Evolutionary conservation across 805 yeast species (phyloP).

Genomic region (Yarrowia deformans): DNA sequence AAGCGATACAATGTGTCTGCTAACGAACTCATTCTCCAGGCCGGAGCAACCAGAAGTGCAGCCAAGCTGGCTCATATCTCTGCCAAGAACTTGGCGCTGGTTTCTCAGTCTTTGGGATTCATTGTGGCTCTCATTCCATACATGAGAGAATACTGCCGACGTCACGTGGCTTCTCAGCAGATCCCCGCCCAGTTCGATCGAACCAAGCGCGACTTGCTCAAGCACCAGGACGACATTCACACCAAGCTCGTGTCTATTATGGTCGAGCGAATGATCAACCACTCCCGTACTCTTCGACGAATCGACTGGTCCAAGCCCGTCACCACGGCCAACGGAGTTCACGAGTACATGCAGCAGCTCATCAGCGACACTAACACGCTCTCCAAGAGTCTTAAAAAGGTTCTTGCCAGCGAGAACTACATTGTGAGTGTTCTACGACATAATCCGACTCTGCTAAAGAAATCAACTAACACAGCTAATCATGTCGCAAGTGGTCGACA

Average conservation of each 20-base stretch:
- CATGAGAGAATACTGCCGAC: slow-evolving; percentile 48
- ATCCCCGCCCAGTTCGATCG: slow-evolving; percentile 52
- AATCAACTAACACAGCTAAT: slow-evolving; percentile 44
- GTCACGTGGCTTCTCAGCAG: slow-evolving; percentile 50
- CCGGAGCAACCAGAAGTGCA: slow-evolving; percentile 71
- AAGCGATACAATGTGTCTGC: slow-evolving; percentile 62
- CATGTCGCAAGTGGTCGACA: slow-evolving; percentile 54
- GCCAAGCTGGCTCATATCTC: slow-evolving; percentile 78
- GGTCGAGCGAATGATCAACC: slow-evolving; percentile 66
- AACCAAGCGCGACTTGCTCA: slow-evolving; percentile 56
- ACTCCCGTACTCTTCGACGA: slow-evolving; percentile 50
- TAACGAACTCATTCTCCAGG: slow-evolving; percentile 69
- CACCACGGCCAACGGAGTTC: slow-evolving; percentile 58
- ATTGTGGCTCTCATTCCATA: slow-evolving; percentile 54
- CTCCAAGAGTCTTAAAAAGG: slow-evolving; percentile 63
- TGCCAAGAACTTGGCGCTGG: slow-evolving; percentile 71
- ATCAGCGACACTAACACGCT: slow-evolving; percentile 73
- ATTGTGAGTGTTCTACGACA: slow-evolving; percentile 22
- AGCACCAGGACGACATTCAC: slow-evolving; percentile 69
- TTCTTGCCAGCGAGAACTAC: slow-evolving; percentile 61
- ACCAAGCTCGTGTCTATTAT: slow-evolving; percentile 71
- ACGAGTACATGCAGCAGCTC: slow-evolving; percentile 68
- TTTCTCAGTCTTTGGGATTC: slow-evolving; percentile 68
- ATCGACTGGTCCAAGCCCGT: slow-evolving; percentile 61
- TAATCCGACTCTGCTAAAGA: no score